phyloP scores from a whole-genome alignment of 768 basidiomycete species.

The Serendipita indica region DNA sequence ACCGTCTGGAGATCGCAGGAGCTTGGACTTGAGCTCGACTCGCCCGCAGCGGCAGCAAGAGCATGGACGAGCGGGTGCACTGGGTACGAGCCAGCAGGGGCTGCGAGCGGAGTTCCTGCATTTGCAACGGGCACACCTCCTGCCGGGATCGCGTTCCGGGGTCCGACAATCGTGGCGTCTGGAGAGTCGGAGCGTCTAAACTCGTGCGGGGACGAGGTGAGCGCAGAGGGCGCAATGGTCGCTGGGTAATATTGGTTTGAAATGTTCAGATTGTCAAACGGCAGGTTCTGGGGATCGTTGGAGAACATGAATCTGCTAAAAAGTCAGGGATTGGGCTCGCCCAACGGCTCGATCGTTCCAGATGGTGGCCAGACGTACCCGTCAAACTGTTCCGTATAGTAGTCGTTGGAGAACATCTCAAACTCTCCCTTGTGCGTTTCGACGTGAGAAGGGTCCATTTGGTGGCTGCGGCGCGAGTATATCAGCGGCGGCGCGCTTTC shows the following conservation, averaged over 20 bases:
- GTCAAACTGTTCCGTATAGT: conserved; percentile 6
- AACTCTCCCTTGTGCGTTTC: background rate
- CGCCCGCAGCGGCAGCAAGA: conserved; percentile 2
- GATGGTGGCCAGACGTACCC: background rate
- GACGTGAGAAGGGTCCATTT: background rate
- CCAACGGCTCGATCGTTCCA: background rate
- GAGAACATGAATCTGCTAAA: conserved; percentile 3
- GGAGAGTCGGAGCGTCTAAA: conserved; percentile 1
- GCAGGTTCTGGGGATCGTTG: conserved; percentile 2
- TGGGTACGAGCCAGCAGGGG: background rate
- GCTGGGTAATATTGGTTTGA: conserved; percentile 1
- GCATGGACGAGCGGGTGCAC: background rate
- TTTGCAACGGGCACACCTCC: too few relatives aligned
- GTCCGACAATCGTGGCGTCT: conserved; percentile 9
- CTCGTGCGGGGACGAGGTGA: conserved; percentile 7
- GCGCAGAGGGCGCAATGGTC: conserved; percentile 9
- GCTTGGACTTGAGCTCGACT: conserved; percentile 1
- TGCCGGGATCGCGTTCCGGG: conserved; percentile 7
- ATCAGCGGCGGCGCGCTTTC: conserved; percentile 2
- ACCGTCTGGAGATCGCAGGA: conserved; percentile 4
- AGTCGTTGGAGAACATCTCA: conserved; percentile 6
- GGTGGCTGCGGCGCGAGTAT: background rate
- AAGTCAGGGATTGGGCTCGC: background rate
- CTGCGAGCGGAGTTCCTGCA: too few relatives aligned
- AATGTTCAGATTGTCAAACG: conserved; percentile 8